Conservation (phyloP, 345 rosid genomes). For the Combretum micranthum region DNA sequence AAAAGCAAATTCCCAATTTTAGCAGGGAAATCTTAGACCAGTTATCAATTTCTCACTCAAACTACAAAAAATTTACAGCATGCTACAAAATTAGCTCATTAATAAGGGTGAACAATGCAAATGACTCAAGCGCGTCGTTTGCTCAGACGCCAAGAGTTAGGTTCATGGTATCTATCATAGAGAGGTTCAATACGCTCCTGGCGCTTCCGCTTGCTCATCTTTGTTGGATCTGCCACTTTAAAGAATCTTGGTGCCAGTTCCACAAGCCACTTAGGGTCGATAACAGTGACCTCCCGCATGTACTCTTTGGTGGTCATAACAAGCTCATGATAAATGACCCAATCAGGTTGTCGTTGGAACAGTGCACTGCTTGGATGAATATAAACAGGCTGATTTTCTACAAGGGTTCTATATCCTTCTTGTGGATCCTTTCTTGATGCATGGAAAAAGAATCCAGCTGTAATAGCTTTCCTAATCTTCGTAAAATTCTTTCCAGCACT, state of each 20-base stretch:
- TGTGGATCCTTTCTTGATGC: conserved; percentile 83
- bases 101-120: neutral
- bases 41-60: too few relatives aligned
- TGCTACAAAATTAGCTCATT: too few relatives aligned
- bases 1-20: too few relatives aligned
- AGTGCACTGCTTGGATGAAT: conserved; percentile 91
- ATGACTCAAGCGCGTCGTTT: conserved; percentile 61
- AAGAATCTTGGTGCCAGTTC: conserved; percentile 88
- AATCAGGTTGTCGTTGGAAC: conserved; percentile 90
- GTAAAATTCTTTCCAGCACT: conserved; percentile 70
- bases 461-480: conserved; percentile 76
- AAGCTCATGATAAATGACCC: conserved; percentile 91
- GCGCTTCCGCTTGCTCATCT: conserved; percentile 88
- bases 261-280: conserved; percentile 91
- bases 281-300: conserved; percentile 79
- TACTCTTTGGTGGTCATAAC: conserved; percentile 95
- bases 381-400: conserved; percentile 80
- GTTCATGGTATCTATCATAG: conserved; percentile 82
- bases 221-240: conserved; percentile 75
- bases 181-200: conserved; percentile 85
- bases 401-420: conserved; percentile 76
- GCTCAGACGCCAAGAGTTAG: conserved; percentile 85
- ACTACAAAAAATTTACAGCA: too few relatives aligned
- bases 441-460: conserved; percentile 91
- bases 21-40: too few relatives aligned